A percentile compares a stretch with the other conserved stretches of the same genome.
Conservation (phyloP, 106 monocot species). For the Dendrobium catenatum region DNA sequence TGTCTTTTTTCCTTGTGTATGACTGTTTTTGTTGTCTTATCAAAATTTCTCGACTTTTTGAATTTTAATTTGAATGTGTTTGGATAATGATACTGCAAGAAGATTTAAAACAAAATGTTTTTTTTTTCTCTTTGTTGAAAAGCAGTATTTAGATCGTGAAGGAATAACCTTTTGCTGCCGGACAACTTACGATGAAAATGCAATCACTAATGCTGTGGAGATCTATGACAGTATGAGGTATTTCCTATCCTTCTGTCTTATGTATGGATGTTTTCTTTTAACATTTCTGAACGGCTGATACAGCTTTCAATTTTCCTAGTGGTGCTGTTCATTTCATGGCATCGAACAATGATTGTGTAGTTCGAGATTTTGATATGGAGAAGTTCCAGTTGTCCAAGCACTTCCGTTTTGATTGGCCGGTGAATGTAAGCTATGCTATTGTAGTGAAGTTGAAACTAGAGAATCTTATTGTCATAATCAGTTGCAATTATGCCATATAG, state of each 20-base stretch:
- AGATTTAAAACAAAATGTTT: not conserved
- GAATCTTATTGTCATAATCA: not conserved
- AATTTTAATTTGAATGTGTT: not conserved
- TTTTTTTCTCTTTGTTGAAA: not conserved
- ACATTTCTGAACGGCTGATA: constrained; percentile 1
- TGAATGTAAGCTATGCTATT: constrained; percentile 44
- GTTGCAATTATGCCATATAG: not conserved
- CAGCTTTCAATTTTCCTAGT: constrained; percentile 21
- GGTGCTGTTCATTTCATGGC: constrained; percentile 77
- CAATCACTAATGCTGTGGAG: constrained; percentile 79
- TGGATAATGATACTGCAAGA: not conserved
- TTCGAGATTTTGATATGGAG: constrained; percentile 83
- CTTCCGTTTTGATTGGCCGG: constrained; percentile 62
- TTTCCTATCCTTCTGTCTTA: not conserved
- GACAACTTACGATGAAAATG: constrained; percentile 84
- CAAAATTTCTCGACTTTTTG: not conserved
- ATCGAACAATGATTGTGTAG: constrained; percentile 79
- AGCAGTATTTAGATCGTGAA: constrained; percentile 61
- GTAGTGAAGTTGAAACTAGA: not conserved
- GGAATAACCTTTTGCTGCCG: constrained; percentile 78
- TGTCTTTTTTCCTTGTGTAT: not conserved
- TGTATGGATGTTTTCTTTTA: not conserved
- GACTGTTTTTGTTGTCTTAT: not conserved
- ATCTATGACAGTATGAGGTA: constrained; percentile 70
- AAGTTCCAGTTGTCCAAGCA: constrained; percentile 61